Conservation (phyloP, 163 green algal genomes). For the Coccomyxa subellipsoidea region DNA sequence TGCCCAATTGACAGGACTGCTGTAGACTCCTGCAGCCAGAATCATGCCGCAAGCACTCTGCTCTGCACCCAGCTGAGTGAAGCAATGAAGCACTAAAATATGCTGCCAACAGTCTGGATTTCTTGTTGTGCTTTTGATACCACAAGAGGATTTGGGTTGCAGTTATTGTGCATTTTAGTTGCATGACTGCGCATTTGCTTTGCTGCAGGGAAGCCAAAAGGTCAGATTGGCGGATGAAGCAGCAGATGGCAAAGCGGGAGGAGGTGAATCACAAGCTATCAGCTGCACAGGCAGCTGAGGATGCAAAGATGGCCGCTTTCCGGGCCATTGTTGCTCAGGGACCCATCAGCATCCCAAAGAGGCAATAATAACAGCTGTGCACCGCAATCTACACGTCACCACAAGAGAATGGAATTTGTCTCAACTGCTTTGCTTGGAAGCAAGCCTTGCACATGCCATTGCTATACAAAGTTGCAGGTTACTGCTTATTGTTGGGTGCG, state of each 20-base stretch:
- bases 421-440: background rate
- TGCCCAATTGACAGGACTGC: too few species aligned
- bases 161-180: too few species aligned
- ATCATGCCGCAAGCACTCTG: background rate
- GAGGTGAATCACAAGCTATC: background rate
- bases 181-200: too few species aligned
- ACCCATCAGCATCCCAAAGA: slow-evolving; percentile 44
- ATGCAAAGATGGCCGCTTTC: slow-evolving; percentile 43
- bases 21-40: too few species aligned
- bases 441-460: background rate
- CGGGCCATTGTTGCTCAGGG: slow-evolving; percentile 34
- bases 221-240: background rate
- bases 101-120: too few species aligned
- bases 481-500: too few species aligned
- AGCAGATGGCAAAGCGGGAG: background rate
- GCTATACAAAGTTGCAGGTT: too few species aligned
- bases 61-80: too few species aligned
- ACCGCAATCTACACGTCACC: background rate
- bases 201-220: background rate
- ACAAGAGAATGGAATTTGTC: background rate
- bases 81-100: too few species aligned
- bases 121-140: too few species aligned
- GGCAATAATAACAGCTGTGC: background rate
- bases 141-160: too few species aligned
- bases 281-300: slow-evolving; percentile 33